A percentile compares a stretch with the other conserved stretches of the same genome.
phyloP scores from a whole-genome alignment of 2,329 filamentous ascomycete species.

The Colletotrichum camelliae region DNA sequence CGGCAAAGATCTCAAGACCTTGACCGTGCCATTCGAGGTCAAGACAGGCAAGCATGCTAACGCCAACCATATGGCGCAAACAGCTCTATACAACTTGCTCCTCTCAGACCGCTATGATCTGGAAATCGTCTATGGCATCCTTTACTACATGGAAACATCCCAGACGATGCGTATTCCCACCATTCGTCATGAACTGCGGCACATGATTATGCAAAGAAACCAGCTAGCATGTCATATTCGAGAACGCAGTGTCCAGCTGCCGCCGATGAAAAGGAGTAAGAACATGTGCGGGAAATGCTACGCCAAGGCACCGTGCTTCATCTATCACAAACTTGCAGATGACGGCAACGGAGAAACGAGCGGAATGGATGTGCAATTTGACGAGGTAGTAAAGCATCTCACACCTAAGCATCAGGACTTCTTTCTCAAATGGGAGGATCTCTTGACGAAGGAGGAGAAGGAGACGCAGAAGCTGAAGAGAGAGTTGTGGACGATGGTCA shows the following conservation, averaged over 20 bases:
- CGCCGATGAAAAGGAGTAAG: constrained; percentile 83
- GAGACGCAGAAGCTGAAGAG: constrained; percentile 85
- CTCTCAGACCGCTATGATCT: constrained; percentile 95
- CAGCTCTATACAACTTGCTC: constrained; percentile 89
- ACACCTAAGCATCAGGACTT: constrained; percentile 78
- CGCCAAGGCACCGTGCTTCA: constrained; percentile 87
- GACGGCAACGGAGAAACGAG: constrained; percentile 82
- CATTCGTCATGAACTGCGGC: constrained; percentile 84
- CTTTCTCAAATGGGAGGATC: constrained; percentile 92
- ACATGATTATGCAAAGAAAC: constrained; percentile 97
- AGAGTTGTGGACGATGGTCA: constrained; percentile 96
- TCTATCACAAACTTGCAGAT: constrained; percentile 91
- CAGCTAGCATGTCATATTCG: constrained; percentile 85
- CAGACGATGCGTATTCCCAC: constrained; percentile 85
- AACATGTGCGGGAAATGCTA: constrained; percentile 88
- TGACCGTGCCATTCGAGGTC: constrained; percentile 92
- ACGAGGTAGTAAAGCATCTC: constrained; percentile 80
- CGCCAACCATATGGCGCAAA: constrained; percentile 88
- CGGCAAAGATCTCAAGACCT: constrained; percentile 64
- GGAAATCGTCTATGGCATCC: constrained; percentile 84
- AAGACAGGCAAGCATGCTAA: constrained; percentile 91
- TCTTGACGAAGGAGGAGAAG: constrained; percentile 93
- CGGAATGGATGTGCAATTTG: constrained; percentile 81
- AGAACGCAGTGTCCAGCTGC: constrained; percentile 78
- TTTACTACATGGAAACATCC: constrained; percentile 95